Conservation (phyloP, 495 filamentous ascomycete genomes). For the Aspergillus leporis region DNA sequence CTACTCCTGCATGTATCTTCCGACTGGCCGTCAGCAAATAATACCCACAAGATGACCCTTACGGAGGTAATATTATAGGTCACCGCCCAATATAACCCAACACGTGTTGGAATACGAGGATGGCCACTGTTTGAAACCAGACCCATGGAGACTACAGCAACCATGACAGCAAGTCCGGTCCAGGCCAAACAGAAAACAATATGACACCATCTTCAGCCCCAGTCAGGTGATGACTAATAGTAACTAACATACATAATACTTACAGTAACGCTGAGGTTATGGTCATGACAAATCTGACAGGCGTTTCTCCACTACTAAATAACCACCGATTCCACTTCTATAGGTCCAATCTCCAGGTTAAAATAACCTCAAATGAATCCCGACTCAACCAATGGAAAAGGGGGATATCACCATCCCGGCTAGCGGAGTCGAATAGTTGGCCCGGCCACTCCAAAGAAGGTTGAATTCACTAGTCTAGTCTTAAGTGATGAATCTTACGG, state of each 20-base stretch:
- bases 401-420: not conserved
- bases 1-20: not conserved
- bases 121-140: not conserved
- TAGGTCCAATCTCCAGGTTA: not conserved
- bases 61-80: not conserved
- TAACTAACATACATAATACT: too few relatives aligned
- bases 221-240: not conserved
- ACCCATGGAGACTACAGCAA: not conserved
- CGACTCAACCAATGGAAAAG: not conserved
- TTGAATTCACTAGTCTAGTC: not conserved
- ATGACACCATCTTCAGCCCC: constrained; percentile 1
- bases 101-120: constrained; percentile 4
- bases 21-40: not conserved
- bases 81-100: not conserved
- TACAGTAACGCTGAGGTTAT: too few relatives aligned
- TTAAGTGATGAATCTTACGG: too few relatives aligned
- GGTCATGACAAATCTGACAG: not conserved
- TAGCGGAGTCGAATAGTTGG: not conserved
- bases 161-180: not conserved
- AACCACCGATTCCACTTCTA: too few relatives aligned
- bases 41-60: not conserved
- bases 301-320: not conserved
- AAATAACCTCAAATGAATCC: not conserved
- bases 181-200: not conserved
- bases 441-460: not conserved